Percentiles rank a stretch among this genome's conserved stretches.
These are phyloP conservation scores for Pseudomonodictys pantanalensis DNA, from an alignment of 495 filamentous ascomycete genomes.

Conservation along the genomic window DNA sequence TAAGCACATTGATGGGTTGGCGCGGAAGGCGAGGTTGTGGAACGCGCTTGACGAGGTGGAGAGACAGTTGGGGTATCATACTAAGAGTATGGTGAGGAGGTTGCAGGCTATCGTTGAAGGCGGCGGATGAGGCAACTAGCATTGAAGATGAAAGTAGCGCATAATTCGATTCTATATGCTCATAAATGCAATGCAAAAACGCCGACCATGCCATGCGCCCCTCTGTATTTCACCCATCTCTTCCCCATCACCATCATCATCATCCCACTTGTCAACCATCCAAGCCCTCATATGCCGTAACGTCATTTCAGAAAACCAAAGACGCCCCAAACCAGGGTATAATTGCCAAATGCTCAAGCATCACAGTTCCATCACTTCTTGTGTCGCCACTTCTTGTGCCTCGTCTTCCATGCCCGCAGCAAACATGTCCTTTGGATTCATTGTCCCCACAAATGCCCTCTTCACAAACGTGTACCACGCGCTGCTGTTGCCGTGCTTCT, in stretches of 20 bases:
- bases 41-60: constrained; percentile 23
- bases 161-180: too few relatives aligned
- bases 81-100: constrained; percentile 17
- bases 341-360: neutral
- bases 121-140: neutral
- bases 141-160: neutral
- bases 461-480: constrained; percentile 73
- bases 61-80: constrained; percentile 24
- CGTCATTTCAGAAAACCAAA: too few relatives aligned
- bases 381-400: neutral
- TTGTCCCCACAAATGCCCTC: constrained; percentile 75
- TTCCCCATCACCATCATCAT: too few relatives aligned
- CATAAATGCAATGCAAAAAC: too few relatives aligned
- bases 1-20: constrained; percentile 28
- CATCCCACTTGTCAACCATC: too few relatives aligned
- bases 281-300: too few relatives aligned
- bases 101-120: constrained; percentile 17
- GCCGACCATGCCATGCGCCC: too few relatives aligned
- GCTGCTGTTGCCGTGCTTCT: constrained; percentile 47
- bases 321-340: neutral
- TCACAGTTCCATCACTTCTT: constrained; percentile 19
- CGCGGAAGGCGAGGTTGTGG: constrained; percentile 23
- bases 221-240: too few relatives aligned
- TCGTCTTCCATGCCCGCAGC: constrained; percentile 2
- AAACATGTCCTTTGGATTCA: constrained; percentile 50